Evolutionary conservation across 164 flowering plant genomes (phyloP).

Genomic region (Amborella trichopoda): DNA sequence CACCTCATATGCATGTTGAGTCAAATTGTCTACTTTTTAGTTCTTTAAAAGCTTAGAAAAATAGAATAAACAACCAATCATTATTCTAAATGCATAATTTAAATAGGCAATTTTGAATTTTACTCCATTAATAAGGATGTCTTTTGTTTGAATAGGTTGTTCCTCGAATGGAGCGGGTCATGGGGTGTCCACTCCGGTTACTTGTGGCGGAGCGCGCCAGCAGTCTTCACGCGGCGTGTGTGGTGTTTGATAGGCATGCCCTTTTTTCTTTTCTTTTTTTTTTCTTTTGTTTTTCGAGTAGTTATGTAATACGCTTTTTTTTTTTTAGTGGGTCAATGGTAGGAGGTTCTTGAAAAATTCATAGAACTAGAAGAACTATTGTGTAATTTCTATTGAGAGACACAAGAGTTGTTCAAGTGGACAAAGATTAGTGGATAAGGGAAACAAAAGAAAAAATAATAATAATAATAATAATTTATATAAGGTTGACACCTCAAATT

Average conservation of each 20-base stretch:
- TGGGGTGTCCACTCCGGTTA: conserved; percentile 30
- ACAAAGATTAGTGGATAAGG: neutral
- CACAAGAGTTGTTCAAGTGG: neutral
- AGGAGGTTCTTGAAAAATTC: neutral
- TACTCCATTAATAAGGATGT: neutral
- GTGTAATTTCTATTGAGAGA: neutral
- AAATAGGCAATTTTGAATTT: too few relatives aligned
- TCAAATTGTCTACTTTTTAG: too few relatives aligned
- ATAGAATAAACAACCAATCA: too few relatives aligned
- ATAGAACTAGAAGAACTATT: neutral
- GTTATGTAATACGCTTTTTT: too few relatives aligned
- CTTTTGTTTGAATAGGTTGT: conserved; percentile 22
- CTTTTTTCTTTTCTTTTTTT: neutral
- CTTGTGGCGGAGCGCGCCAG: conserved; percentile 30
- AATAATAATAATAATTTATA: too few relatives aligned
- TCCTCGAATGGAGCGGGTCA: conserved; percentile 30
- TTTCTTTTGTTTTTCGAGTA: too few relatives aligned
- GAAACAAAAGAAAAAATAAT: too few relatives aligned
- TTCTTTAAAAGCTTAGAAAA: neutral
- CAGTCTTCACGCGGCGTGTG: conserved; percentile 37
- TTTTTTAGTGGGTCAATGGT: too few relatives aligned
- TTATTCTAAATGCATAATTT: too few relatives aligned
- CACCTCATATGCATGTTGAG: too few relatives aligned
- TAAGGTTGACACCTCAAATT: too few relatives aligned
- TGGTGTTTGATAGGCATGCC: conserved; percentile 38